Conservation (phyloP, 1,284 basidiomycete species). For the Cystobasidium sp. region DNA sequence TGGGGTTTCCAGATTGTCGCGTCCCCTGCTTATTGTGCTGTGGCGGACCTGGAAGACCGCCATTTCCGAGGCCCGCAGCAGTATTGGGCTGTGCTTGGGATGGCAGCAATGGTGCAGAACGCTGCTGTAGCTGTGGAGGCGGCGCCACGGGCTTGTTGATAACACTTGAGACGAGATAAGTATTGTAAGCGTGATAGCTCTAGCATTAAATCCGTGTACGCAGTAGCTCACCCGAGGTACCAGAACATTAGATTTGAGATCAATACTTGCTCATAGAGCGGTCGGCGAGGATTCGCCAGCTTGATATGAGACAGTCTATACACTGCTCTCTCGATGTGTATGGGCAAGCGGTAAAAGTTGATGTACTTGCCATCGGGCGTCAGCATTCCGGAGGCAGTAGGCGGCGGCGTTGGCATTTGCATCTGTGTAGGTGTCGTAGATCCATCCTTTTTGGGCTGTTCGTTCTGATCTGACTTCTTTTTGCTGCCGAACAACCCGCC, state of each 20-base stretch:
- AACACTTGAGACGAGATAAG: conserved; percentile 14
- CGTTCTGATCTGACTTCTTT: conserved; percentile 72
- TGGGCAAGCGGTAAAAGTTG: conserved; percentile 83
- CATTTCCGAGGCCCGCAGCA: not conserved
- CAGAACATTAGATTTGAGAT: conserved; percentile 99
- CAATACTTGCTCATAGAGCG: conserved; percentile 95
- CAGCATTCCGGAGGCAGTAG: conserved; percentile 53
- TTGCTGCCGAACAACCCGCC: conserved; percentile 82
- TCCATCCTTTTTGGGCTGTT: conserved; percentile 65
- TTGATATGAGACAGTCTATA: conserved; percentile 99
- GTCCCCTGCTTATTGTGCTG: too few species aligned
- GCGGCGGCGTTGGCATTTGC: conserved; percentile 70
- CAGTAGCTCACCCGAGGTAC: conserved; percentile 67
- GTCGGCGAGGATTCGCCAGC: conserved; percentile 91
- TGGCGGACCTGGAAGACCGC: too few species aligned
- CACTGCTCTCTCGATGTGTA: conserved; percentile 96
- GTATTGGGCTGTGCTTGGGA: not conserved
- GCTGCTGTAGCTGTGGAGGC: conserved; percentile 33
- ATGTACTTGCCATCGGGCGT: conserved; percentile 62
- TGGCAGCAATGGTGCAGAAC: not conserved
- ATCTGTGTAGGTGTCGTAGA: conserved; percentile 64
- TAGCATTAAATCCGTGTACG: not conserved
- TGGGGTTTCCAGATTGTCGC: too few species aligned
- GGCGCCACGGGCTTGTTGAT: conserved; percentile 39
- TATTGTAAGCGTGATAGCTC: not conserved